These are phyloP conservation scores for Eragrostis nindensis DNA, from an alignment of 176 grass and related monocot genomes.

Conservation along the genomic window DNA sequence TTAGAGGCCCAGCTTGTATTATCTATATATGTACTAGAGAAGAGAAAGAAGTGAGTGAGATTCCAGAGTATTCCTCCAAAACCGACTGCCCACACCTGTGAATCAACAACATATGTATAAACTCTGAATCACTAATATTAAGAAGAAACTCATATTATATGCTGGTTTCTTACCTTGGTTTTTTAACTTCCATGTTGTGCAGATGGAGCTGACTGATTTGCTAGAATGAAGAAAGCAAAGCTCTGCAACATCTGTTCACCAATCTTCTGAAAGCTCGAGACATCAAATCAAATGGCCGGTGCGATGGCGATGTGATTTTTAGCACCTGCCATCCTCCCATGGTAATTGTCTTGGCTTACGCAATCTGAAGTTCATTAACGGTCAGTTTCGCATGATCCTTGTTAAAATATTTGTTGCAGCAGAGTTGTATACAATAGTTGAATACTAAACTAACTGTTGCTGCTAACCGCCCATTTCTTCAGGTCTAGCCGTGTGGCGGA, in stretches of 20 bases:
- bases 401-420: background rate
- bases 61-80: no score
- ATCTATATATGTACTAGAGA: no score
- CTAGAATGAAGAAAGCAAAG: conserved; percentile 21
- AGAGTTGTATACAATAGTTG: background rate
- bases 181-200: no score
- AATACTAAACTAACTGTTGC: background rate
- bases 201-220: background rate
- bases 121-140: no score
- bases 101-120: no score
- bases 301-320: conserved; percentile 20
- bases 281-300: background rate
- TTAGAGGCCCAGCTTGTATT: no score
- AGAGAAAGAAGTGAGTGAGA: no score
- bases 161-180: no score
- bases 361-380: background rate
- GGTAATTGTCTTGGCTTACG: conserved; percentile 16
- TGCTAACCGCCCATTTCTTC: conserved; percentile 15
- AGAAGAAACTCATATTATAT: no score
- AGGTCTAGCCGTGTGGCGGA: background rate
- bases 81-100: no score
- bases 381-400: background rate
- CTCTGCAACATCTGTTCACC: background rate
- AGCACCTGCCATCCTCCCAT: conserved; percentile 37
- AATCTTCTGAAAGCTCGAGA: conserved; percentile 11